Conservation (phyloP, 2,329 filamentous ascomycete genomes). For the Calonectria montana region DNA sequence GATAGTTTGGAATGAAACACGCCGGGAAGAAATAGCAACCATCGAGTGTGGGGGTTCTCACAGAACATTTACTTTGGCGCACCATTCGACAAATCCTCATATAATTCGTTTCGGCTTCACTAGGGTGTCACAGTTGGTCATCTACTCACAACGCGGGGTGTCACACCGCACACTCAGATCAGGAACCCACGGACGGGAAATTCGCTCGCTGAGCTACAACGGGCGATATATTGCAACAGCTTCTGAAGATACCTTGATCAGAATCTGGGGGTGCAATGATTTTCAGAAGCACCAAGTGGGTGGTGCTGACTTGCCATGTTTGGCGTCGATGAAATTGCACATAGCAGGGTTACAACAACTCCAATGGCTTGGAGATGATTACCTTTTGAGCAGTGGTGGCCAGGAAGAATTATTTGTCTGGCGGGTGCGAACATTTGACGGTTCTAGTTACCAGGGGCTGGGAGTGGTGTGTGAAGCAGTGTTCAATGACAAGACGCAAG, state of each 20-base stretch:
- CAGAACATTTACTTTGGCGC: constrained; percentile 73
- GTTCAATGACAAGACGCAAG: constrained; percentile 61
- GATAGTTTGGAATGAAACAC: constrained; percentile 82
- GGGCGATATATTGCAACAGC: constrained; percentile 69
- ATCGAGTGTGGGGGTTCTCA: constrained; percentile 89
- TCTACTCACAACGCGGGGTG: constrained; percentile 57
- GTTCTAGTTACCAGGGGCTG: constrained; percentile 58
- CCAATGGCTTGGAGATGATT: constrained; percentile 76
- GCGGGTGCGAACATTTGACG: constrained; percentile 69
- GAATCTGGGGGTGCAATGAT: constrained; percentile 70
- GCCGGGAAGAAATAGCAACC: constrained; percentile 74
- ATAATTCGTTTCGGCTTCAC: constrained; percentile 76
- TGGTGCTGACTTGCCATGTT: constrained; percentile 54
- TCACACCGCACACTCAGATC: constrained; percentile 64
- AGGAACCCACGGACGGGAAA: constrained; percentile 89
- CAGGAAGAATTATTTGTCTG: constrained; percentile 92
- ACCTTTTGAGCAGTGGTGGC: constrained; percentile 87
- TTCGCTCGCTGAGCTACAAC: constrained; percentile 65
- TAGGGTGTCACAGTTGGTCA: constrained; percentile 67
- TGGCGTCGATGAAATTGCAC: constrained; percentile 79
- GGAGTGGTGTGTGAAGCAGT: constrained; percentile 68
- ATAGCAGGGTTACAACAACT: constrained; percentile 86
- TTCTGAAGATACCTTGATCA: constrained; percentile 79
- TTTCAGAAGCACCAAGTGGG: constrained; percentile 10
- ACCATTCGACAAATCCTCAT: constrained; percentile 45